Conservation (phyloP, 768 basidiomycete species). For the Hortiboletus campestris region DNA sequence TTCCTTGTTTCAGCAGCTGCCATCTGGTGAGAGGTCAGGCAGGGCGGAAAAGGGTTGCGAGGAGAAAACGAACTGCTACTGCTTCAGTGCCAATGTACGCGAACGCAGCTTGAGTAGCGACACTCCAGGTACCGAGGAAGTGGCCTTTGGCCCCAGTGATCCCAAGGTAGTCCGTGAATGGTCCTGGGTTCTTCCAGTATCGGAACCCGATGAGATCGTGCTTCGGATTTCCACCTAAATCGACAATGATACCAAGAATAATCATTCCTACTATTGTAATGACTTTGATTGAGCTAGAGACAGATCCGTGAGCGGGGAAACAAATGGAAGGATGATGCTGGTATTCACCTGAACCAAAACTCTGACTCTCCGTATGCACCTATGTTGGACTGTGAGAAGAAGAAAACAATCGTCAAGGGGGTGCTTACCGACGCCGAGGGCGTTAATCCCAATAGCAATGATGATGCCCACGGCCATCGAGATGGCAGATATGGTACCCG, state of each 20-base stretch:
- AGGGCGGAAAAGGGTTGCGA: no score
- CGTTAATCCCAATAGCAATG: no score
- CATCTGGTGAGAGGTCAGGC: no score
- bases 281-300: slow-evolving; percentile 1
- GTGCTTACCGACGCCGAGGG: no score
- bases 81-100: no score
- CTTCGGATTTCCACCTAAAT: neutral
- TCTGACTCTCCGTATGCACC: slow-evolving; percentile 2
- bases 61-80: no score
- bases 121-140: slow-evolving; percentile 3
- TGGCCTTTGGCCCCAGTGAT: neutral
- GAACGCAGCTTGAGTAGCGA: neutral
- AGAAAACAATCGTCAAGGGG: no score
- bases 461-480: no score
- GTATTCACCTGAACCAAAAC: slow-evolving; percentile 3
- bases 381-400: no score
- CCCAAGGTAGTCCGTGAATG: neutral
- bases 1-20: no score
- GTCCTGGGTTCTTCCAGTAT: slow-evolving; percentile 39
- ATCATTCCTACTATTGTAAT: neutral
- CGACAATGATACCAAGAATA: slow-evolving; percentile 1
- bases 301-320: neutral
- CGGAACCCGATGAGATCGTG: slow-evolving; percentile 25
- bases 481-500: neutral
- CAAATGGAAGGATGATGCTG: no score